phyloP scores from a whole-genome alignment of 1,284 basidiomycete species.

The Amylostereum areolatum region DNA sequence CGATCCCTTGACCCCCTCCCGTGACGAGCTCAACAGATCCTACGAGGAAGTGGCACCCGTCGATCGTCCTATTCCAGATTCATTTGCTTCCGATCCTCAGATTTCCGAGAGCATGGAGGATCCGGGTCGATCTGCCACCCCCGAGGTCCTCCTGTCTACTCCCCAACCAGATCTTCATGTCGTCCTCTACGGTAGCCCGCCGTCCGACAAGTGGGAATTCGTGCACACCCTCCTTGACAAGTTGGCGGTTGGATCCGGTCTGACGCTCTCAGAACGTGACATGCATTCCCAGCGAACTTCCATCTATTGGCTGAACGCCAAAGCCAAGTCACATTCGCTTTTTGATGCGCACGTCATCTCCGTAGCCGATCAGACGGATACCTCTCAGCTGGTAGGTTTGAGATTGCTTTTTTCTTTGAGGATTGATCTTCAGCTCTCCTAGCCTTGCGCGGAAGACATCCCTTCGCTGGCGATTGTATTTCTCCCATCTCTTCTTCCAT shows the following conservation, averaged over 20 bases:
- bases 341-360: conserved; percentile 7
- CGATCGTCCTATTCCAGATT: conserved; percentile 13
- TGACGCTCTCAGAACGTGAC: conserved; percentile 13
- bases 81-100: conserved; percentile 22
- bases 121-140: conserved; percentile 30
- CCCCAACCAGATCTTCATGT: conserved; percentile 42
- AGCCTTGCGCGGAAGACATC: conserved; percentile 37
- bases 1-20: conserved; percentile 66
- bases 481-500: conserved; percentile 42
- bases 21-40: conserved; percentile 48
- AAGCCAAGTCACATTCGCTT: conserved; percentile 9
- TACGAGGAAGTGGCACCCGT: conserved; percentile 35
- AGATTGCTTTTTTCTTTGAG: conserved; percentile 27
- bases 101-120: conserved; percentile 18
- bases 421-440: conserved; percentile 32
- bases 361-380: conserved; percentile 44
- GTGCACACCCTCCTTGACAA: conserved; percentile 48
- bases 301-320: conserved; percentile 12
- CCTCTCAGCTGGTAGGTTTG: conserved; percentile 35
- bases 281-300: conserved; percentile 7
- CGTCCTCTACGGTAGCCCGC: conserved; percentile 54
- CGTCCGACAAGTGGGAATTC: conserved; percentile 51
- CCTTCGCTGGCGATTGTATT: conserved; percentile 63
- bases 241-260: conserved; percentile 22
- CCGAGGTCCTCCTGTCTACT: conserved; percentile 30